Evolutionary conservation across 2,329 filamentous ascomycete genomes (phyloP).

Genomic region (Graphium sp.): DNA sequence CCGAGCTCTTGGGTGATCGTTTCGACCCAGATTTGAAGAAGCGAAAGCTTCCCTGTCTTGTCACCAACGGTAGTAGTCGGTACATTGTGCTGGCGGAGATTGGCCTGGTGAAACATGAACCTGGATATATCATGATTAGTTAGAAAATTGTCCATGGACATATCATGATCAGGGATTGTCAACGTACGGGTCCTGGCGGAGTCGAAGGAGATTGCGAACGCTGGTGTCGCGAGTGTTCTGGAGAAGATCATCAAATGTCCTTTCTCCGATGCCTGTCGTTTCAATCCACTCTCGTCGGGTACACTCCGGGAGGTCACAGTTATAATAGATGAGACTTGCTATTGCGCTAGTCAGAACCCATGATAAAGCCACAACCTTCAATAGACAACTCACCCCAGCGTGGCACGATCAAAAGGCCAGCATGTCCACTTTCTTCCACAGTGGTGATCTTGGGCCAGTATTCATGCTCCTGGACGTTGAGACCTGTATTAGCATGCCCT

Average conservation of each 20-base stretch:
- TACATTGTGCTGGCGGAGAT: slow-evolving; percentile 33
- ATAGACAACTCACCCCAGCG: slow-evolving; percentile 26
- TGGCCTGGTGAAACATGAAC: slow-evolving; percentile 49
- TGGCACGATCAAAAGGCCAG: slow-evolving; percentile 37
- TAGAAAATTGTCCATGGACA: background rate
- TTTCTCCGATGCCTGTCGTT: slow-evolving; percentile 36
- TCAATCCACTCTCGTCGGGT: slow-evolving; percentile 43
- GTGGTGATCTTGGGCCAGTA: slow-evolving; percentile 40
- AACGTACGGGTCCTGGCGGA: slow-evolving; percentile 34
- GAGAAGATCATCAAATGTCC: slow-evolving; percentile 33
- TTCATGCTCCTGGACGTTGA: slow-evolving; percentile 16
- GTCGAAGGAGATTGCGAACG: slow-evolving; percentile 35
- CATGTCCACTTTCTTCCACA: slow-evolving; percentile 31
- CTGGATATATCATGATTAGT: slow-evolving; percentile 1
- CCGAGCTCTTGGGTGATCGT: slow-evolving; percentile 32
- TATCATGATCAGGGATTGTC: too few relatives aligned
- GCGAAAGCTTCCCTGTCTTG: slow-evolving; percentile 24
- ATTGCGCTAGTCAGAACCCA: background rate
- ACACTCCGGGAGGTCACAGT: slow-evolving; percentile 39
- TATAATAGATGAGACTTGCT: slow-evolving; percentile 46
- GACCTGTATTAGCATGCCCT: background rate
- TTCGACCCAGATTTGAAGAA: slow-evolving; percentile 41
- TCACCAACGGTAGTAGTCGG: slow-evolving; percentile 28
- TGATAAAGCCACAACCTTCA: background rate
- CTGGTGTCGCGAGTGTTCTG: slow-evolving; percentile 31